Evolutionary conservation across 2,329 filamentous ascomycete species (phyloP), one percentile per base, ranked within the genome.

Genomic region (Exophiala phaeomuriformis): DNA sequence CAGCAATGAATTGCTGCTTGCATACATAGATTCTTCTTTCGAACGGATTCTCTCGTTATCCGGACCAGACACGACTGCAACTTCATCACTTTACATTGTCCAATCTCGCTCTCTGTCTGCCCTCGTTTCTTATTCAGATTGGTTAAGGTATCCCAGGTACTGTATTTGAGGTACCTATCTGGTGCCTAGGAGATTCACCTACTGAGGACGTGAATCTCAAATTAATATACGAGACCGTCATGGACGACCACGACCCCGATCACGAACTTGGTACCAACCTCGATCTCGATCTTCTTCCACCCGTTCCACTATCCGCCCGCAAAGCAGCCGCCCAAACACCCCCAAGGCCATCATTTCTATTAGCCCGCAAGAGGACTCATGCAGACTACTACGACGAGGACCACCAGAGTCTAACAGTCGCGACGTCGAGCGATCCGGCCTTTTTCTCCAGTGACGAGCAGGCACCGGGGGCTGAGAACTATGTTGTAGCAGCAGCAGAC

Each of bases 361-460:
- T 68, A 59, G 10, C 66, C 64, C 52, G 64, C 55, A 40, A 66
- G 61, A 52, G 73, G 63, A 53, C 67, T 67, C 41, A 66, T 70
- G 35, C 67, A 66, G 50, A 57, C 12, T 51, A 53, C 7, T 49
- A 49, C 31, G 41, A 56, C 32, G 57, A 60, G n/a, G 37, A 19
- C 19, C 19, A 19, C 19, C 19, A 19, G 19, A 19, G 19, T 19
- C 19, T 19, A 19, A 19, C 19, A 19, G 19, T 44, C 4, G 46
- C 42, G 8, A 55, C 51, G 67, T 63, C 61, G 7, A 62, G 60
- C 29, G 73, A 75, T 47, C 71, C 72, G 0, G 72, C 73, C 1
- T 61, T 75, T 1, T 75, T 75, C 62, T 75, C 73, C 0, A 74
- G 72, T 52, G 73, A 75, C 50, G 73, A 75, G 45, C 70, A 72